Percentiles rank a stretch among this genome's conserved stretches.
phyloP scores from a whole-genome alignment of 805 yeast genomes.

The Citeromyces matritensis region DNA sequence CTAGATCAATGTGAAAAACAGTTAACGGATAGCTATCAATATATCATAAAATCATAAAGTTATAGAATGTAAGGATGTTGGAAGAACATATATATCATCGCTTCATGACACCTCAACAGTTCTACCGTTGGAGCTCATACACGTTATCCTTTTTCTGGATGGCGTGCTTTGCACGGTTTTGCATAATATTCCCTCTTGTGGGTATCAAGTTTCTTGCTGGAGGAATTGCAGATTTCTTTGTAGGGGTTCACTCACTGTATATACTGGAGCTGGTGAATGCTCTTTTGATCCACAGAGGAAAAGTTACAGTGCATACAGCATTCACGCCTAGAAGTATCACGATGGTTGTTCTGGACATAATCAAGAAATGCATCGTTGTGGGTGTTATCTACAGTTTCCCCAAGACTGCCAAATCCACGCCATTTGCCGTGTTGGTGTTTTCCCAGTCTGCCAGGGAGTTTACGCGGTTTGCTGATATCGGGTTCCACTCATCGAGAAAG shows the following conservation, averaged over 20 bases:
- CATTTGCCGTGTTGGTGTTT: constrained; percentile 9
- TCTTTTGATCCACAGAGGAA: constrained; percentile 6
- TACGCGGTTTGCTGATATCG: constrained; percentile 10
- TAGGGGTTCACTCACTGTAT: constrained; percentile 6
- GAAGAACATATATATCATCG: too few species aligned
- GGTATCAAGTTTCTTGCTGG: constrained; percentile 53
- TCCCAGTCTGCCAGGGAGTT: constrained; percentile 9
- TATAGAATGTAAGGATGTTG: too few species aligned
- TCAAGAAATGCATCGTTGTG: constrained; percentile 6
- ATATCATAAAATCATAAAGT: too few species aligned
- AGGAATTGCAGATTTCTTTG: constrained; percentile 54
- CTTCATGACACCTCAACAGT: too few species aligned
- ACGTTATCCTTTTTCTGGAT: constrained; percentile 28
- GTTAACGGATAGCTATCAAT: too few species aligned
- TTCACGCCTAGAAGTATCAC: constrained; percentile 1
- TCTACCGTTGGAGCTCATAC: too few species aligned
- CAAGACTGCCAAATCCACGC: constrained; percentile 9
- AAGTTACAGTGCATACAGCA: neutral
- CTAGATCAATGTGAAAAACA: too few species aligned
- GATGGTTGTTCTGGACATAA: constrained; percentile 4
- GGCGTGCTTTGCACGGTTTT: constrained; percentile 30
- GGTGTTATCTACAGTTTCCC: constrained; percentile 11
- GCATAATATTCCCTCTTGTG: constrained; percentile 44
- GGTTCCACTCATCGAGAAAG: constrained; percentile 11
- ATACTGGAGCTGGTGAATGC: constrained; percentile 9